Conservation (phyloP, 495 filamentous ascomycete species). For the Aspergillus hancockii region DNA sequence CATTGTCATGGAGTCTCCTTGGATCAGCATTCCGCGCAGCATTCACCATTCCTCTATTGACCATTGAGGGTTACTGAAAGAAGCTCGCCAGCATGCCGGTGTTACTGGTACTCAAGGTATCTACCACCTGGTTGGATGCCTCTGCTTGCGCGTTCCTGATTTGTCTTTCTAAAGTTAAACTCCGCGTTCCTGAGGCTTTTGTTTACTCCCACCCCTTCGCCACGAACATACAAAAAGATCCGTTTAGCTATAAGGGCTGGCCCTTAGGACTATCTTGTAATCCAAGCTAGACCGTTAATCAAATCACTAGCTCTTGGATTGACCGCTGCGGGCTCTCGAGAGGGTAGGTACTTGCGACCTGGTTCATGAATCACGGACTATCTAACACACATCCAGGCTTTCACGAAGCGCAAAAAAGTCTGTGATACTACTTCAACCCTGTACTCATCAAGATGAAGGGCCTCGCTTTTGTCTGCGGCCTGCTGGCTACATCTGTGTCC, state of each 20-base stretch:
- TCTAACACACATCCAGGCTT: background rate
- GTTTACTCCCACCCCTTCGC: background rate
- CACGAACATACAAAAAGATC: background rate
- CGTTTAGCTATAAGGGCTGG: background rate
- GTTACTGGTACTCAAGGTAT: background rate
- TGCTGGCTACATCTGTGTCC: slow-evolving; percentile 41
- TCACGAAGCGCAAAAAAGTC: background rate
- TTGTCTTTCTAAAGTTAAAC: background rate
- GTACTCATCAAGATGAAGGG: slow-evolving; percentile 40
- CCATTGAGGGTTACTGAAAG: slow-evolving; percentile 18
- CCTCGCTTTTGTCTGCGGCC: slow-evolving; percentile 28
- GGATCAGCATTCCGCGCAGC: slow-evolving; percentile 17
- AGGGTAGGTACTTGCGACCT: background rate
- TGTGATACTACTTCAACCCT: background rate
- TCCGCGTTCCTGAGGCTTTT: background rate
- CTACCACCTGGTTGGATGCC: slow-evolving; percentile 10
- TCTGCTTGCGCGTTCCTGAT: background rate
- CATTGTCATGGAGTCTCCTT: slow-evolving; percentile 6
- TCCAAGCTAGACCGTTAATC: too few relatives aligned
- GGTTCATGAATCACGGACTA: background rate
- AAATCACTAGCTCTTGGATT: background rate
- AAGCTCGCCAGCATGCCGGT: slow-evolving; percentile 5
- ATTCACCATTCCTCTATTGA: slow-evolving; percentile 28
- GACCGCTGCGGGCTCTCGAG: background rate
- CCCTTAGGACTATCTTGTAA: background rate